A percentile compares a stretch with the other conserved stretches of the same genome.
phyloP scores from a whole-genome alignment of 495 filamentous ascomycete species.

The Tuber aestivum region DNA sequence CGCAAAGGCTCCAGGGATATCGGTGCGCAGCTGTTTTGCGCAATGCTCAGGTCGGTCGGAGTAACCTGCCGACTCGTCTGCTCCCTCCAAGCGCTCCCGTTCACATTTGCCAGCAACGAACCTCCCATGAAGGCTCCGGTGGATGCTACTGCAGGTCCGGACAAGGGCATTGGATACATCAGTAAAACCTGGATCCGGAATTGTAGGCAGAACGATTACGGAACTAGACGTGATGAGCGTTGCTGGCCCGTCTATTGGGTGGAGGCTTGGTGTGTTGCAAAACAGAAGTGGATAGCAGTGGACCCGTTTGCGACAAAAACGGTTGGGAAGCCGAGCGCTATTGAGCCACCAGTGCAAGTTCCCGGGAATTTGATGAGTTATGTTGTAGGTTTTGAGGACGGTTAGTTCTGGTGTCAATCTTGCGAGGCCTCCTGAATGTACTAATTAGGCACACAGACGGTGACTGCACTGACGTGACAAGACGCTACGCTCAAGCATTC shows the following conservation, averaged over 20 bases:
- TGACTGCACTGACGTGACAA: slow-evolving; percentile 70
- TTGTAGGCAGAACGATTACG: neutral
- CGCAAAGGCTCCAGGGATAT: slow-evolving; percentile 78
- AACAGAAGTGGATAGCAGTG: slow-evolving; percentile 84
- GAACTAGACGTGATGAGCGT: neutral
- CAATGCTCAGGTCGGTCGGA: slow-evolving; percentile 67
- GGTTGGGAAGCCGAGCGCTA: slow-evolving; percentile 59
- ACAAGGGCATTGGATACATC: neutral
- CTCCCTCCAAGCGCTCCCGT: slow-evolving; percentile 78
- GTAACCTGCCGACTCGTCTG: slow-evolving; percentile 85
- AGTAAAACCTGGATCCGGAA: neutral
- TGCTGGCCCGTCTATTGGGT: slow-evolving; percentile 84
- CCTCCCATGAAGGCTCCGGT: neutral
- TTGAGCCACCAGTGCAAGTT: slow-evolving; percentile 77
- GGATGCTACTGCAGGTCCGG: neutral
- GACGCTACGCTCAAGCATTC: slow-evolving; percentile 71
- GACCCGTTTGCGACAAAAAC: slow-evolving; percentile 78
- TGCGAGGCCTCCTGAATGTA: neutral
- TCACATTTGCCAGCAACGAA: slow-evolving; percentile 48
- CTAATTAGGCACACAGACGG: slow-evolving; percentile 48
- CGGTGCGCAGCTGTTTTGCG: slow-evolving; percentile 84
- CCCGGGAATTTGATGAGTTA: slow-evolving; percentile 69
- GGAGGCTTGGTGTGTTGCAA: slow-evolving; percentile 74
- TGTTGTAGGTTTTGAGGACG: slow-evolving; percentile 73
- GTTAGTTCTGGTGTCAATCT: slow-evolving; percentile 9